Conservation (phyloP, 495 filamentous ascomycete genomes). For the Amniculicola lignicola region DNA sequence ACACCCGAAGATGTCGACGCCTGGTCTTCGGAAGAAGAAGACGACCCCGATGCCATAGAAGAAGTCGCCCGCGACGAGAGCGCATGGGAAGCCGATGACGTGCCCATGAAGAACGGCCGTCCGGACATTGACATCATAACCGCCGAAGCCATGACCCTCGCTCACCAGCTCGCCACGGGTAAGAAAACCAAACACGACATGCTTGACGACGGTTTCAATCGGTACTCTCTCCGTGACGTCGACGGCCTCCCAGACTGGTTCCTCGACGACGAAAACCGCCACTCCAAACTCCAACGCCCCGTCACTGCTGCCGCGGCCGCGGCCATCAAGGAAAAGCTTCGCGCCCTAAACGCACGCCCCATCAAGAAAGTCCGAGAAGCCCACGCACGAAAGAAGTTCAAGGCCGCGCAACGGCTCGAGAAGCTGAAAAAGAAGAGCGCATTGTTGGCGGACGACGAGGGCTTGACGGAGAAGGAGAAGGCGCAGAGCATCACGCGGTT, state of each 20-base stretch:
- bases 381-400: slow-evolving; percentile 93
- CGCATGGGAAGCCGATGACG: slow-evolving; percentile 65
- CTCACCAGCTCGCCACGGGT: slow-evolving; percentile 84
- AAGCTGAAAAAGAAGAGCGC: slow-evolving; percentile 94
- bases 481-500: slow-evolving; percentile 76
- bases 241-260: slow-evolving; percentile 99
- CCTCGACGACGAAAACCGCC: slow-evolving; percentile 82
- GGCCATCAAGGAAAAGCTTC: slow-evolving; percentile 93
- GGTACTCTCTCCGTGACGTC: slow-evolving; percentile 80
- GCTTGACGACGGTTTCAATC: slow-evolving; percentile 89
- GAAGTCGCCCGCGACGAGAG: slow-evolving; percentile 57
- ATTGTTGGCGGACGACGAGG: slow-evolving; percentile 79
- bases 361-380: slow-evolving; percentile 99
- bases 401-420: slow-evolving; percentile 84
- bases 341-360: slow-evolving; percentile 89
- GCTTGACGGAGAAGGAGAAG: slow-evolving; percentile 92
- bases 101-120: slow-evolving; percentile 48
- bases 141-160: slow-evolving; percentile 97
- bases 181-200: slow-evolving; percentile 73
- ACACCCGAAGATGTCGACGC: slow-evolving; percentile 46
- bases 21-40: slow-evolving; percentile 34
- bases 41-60: slow-evolving; percentile 44
- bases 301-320: slow-evolving; percentile 83
- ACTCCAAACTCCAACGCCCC: slow-evolving; percentile 79
- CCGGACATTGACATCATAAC: slow-evolving; percentile 96